Evolutionary conservation across 108 stramenopile genomes (phyloP), one percentile per base, ranked within the genome.

Genomic region (Discostella pseudostelligera): DNA sequence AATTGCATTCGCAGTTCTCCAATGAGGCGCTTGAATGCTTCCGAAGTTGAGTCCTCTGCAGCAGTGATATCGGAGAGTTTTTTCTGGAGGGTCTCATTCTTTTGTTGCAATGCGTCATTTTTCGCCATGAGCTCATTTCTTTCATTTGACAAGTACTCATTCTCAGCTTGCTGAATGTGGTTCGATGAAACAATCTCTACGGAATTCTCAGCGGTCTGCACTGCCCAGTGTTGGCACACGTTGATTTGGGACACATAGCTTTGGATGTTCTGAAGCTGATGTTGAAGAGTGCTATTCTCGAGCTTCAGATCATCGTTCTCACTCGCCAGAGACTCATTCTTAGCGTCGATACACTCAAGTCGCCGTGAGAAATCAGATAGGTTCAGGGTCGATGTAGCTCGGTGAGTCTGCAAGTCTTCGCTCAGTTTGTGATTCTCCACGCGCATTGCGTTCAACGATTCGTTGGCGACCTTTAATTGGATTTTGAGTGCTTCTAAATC

Each of bases 331-430:
- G 42, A 43, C 4, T 43, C 42, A 43, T 43, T 43, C 7, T 43
- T 43, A 8, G 12, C 42, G 1, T 43, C n/a, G 42, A 11, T 11
- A 43, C 14, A 43, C 1, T 43, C 42, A n/a, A 43, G 14, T 1
- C 42, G 42, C 12, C n/a, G 12, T 43, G 4, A 7, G n/a, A 43
- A n/a, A 2, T 43, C 42, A n/a, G 42, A 43, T 43, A 43, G 9
- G 28, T 32, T 32, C 19, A 47, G n/a, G 22, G 43, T 39, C 12
- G 67, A 56, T 11, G 26, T 24, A 11, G 55, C 17, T 5, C 61
- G 74, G 35, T 62, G 44, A 1, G 24, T 13, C 4, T 44, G 59
- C 22, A 74, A 35, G 16, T 76, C 68, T 25, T 70, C 50, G 14
- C 12, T n/a, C 2, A 43, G 1, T 43, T 43, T 43, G 2, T 11